A percentile compares a stretch with the other conserved stretches of the same genome.
Evolutionary conservation across 345 rosid genomes (phyloP).

Genomic region (Linum trigynum): DNA sequence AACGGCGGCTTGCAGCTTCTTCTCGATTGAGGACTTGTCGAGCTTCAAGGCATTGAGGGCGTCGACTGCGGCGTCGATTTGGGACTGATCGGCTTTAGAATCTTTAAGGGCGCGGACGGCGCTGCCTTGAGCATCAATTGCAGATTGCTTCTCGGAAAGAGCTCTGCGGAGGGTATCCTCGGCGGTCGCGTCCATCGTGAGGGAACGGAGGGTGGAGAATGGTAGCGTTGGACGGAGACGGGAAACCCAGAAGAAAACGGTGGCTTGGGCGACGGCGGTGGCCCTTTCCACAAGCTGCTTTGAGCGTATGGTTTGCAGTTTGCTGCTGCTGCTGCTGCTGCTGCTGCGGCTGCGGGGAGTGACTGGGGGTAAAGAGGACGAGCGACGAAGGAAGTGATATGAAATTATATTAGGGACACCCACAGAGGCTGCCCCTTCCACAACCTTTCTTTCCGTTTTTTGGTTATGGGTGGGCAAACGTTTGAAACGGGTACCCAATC

Average conservation of each 20-base stretch:
- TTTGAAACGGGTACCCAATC: too few species aligned
- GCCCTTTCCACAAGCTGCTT: too few species aligned
- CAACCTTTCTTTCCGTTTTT: too few species aligned
- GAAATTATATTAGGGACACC: too few species aligned
- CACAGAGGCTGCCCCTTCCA: too few species aligned
- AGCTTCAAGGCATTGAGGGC: constrained; percentile 51
- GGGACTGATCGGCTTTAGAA: constrained; percentile 38
- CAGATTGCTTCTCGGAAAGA: constrained; percentile 48
- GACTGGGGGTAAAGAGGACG: too few species aligned
- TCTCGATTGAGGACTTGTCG: constrained; percentile 67
- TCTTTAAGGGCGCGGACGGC: constrained; percentile 73
- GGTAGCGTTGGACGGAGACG: not conserved
- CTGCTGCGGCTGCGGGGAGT: too few species aligned
- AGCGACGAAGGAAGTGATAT: too few species aligned
- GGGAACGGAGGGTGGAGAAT: not conserved
- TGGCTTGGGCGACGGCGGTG: not conserved
- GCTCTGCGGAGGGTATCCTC: constrained; percentile 62
- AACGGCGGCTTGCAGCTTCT: constrained; percentile 48
- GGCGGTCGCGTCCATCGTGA: constrained; percentile 39
- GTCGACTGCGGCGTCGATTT: constrained; percentile 68
- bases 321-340: too few species aligned
- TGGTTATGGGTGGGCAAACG: too few species aligned
- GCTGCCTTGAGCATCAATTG: constrained; percentile 65
- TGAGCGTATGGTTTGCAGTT: too few species aligned
- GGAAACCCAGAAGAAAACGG: constrained; percentile 9